phyloP scores from a whole-genome alignment of 768 basidiomycete species.

The Xerocomus spinulosus region DNA sequence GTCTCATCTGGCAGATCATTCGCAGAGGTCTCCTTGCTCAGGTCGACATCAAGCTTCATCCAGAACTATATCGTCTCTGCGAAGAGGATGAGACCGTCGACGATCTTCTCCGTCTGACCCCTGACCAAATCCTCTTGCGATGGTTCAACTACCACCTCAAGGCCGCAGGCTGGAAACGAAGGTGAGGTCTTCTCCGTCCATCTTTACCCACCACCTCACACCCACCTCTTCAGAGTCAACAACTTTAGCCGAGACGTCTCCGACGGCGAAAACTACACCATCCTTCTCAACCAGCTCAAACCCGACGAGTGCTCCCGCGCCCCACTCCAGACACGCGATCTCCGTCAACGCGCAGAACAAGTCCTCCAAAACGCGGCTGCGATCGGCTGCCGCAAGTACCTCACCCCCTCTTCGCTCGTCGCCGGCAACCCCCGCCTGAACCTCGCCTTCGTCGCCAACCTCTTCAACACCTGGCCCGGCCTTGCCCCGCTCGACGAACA shows the following conservation, averaged over 20 bases:
- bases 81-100: conserved; percentile 98
- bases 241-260: conserved; percentile 98
- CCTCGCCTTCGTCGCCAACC: conserved; percentile 95
- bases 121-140: conserved; percentile 93
- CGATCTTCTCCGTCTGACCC: conserved; percentile 87
- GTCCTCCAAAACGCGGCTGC: conserved; percentile 90
- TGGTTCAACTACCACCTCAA: conserved; percentile 99
- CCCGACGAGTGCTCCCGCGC: conserved; percentile 89
- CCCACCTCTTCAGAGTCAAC: conserved; percentile 61
- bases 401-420: conserved; percentile 87
- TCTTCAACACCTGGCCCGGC: conserved; percentile 97
- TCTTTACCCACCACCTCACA: not conserved
- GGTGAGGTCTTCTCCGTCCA: conserved; percentile 39
- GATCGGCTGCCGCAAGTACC: conserved; percentile 94
- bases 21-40: conserved; percentile 87
- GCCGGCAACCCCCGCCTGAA: conserved; percentile 96
- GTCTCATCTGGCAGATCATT: conserved; percentile 98
- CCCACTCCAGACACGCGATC: conserved; percentile 81
- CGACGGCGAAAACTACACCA: conserved; percentile 96
- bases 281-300: conserved; percentile 93
- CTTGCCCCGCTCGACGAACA: conserved; percentile 92
- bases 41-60: conserved; percentile 97
- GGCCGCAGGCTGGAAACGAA: conserved; percentile 85
- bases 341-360: conserved; percentile 84
- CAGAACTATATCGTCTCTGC: conserved; percentile 91